Conservation (phyloP, 2,329 filamentous ascomycete species). For the Neofusicoccum laricinum region DNA sequence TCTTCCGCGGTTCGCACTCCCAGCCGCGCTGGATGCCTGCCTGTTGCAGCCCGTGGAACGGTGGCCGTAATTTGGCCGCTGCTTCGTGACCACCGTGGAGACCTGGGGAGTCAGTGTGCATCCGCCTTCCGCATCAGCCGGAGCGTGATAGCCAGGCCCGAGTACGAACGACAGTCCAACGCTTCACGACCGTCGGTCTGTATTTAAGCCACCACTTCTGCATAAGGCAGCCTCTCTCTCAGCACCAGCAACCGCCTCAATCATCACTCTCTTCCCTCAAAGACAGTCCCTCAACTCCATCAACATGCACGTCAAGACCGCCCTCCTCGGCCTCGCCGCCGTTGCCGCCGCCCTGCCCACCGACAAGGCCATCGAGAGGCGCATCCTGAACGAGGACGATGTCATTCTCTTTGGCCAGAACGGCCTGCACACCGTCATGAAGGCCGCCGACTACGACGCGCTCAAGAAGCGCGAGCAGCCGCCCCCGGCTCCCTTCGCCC, state of each 20-base stretch:
- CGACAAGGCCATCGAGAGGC: not conserved
- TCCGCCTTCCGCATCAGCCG: not conserved
- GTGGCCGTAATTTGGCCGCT: not conserved
- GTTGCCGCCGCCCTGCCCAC: not conserved
- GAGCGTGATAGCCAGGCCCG: not conserved
- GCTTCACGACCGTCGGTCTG: not conserved
- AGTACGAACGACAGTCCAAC: not conserved
- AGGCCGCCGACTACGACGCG: not conserved
- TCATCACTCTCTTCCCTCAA: not conserved
- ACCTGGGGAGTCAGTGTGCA: not conserved
- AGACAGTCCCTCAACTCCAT: not conserved
- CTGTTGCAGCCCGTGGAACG: not conserved
- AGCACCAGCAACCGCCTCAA: not conserved
- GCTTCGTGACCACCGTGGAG: not conserved
- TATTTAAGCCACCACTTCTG: not conserved
- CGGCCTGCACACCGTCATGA: not conserved
- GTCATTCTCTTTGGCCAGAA: not conserved
- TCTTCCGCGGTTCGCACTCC: not conserved
- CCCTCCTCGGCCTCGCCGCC: not conserved
- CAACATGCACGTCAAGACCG: not conserved
- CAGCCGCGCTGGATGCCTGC: not conserved
- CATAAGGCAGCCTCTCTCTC: not conserved
- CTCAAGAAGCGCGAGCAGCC: not conserved
- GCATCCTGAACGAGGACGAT: conserved; percentile 4
- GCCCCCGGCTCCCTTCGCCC: not conserved